A percentile compares a stretch with the other conserved stretches of the same genome.
Evolutionary conservation across 73 alveolate species (phyloP).

Genomic region (Tetrahymena borealis): DNA sequence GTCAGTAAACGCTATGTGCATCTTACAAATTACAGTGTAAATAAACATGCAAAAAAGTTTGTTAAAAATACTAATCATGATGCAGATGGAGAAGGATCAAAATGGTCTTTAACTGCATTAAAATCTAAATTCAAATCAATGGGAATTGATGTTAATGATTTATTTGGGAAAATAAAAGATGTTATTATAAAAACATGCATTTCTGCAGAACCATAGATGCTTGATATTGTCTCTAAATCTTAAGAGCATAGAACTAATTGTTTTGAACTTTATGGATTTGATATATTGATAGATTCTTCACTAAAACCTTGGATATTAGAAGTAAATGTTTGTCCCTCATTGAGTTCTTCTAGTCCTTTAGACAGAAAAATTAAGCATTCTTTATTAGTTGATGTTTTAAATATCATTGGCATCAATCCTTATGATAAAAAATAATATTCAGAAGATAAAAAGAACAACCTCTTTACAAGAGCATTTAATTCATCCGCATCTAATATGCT

Average conservation of each 20-base stretch:
- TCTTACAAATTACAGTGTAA: conserved; percentile 85
- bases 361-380: conserved; percentile 83
- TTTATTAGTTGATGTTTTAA: conserved; percentile 70
- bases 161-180: conserved; percentile 64
- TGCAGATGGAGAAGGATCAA: conserved; percentile 73
- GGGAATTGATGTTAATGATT: conserved; percentile 51
- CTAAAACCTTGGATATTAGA: conserved; percentile 91
- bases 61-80: conserved; percentile 64
- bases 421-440: conserved; percentile 61
- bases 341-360: conserved; percentile 75
- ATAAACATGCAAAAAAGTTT: conserved; percentile 69
- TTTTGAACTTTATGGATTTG: conserved; percentile 94
- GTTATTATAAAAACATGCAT: conserved; percentile 60
- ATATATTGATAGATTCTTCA: conserved; percentile 73
- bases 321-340: conserved; percentile 88
- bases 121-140: conserved; percentile 40
- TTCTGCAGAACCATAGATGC: conserved; percentile 71
- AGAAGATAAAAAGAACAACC: neutral
- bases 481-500: neutral
- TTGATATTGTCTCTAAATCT: conserved; percentile 33
- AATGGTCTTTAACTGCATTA: conserved; percentile 74
- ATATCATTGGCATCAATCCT: conserved; percentile 71
- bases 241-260: conserved; percentile 52
- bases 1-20: conserved; percentile 65
- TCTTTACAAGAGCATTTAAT: neutral